Evolutionary conservation across 2,329 filamentous ascomycete species (phyloP), one percentile per base, ranked within the genome.

Genomic region (Clonostachys byssicola): DNA sequence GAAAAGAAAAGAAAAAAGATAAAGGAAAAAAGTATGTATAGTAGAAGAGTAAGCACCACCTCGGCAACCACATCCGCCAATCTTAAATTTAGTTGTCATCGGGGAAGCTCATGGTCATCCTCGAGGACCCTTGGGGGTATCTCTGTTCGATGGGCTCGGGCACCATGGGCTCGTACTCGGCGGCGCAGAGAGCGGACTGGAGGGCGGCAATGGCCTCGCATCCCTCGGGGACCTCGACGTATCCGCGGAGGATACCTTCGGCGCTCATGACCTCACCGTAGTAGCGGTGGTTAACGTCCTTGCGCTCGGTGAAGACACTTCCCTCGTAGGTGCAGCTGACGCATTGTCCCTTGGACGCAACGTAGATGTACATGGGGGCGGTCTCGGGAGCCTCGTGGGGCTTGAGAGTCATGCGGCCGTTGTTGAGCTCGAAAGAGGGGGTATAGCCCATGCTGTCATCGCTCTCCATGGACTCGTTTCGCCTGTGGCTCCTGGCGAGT

Each of bases 271-370:
- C 54, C n/a, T 87, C 75, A 18, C 86, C 86, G 63, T 95, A 96
- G 60, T 96, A 96, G 6, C 81, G 80, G 45, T 89, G 86, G 58
- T 96, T 96, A 60, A 92, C 92, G 49, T 92, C 89, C n/a, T 81
- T 85, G 44, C 91, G 81, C 65, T 95, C 89, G 23, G 92, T 88
- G 43, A 96, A 77, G 12, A 95, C 80, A 0, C 90, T 95, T 23
- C 92, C 92, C 59, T 96, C 91, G 34, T 95, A 78, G 58, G 92
- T 88, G 1, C 95, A 80, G 33, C 90, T 90, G 2, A 89, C 91
- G 59, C 95, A 96, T 55, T 96, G 83, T 5, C 92, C 92, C 45
- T 90, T 81, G 43, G 86, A 92, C 70, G 95, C 96, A 68, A 96
- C 81, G 63, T 96, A 96, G 3, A 72, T 74, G 48, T 76, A 77